Conservation (phyloP, 108 stramenopile species). For the Nitzschia putrida region DNA sequence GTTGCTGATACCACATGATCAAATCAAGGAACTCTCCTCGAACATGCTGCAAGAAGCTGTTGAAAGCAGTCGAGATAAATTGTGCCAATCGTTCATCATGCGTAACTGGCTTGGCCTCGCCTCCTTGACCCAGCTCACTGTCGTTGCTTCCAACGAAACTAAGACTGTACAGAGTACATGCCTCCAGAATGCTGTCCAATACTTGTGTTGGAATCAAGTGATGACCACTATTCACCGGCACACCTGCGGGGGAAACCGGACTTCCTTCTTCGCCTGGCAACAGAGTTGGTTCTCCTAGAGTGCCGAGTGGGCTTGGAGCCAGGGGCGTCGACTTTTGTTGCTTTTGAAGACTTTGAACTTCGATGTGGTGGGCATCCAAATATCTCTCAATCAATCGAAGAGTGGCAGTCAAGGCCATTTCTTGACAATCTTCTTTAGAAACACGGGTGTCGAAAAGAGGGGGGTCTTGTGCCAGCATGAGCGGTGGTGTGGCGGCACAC, state of each 20-base stretch:
- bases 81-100: constrained; percentile 39
- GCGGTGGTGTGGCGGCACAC: constrained; percentile 73
- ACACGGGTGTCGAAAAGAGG: constrained; percentile 36
- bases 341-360: constrained; percentile 40
- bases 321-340: neutral
- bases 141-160: constrained; percentile 41
- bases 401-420: constrained; percentile 60
- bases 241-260: too few species aligned
- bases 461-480: constrained; percentile 41
- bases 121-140: constrained; percentile 1
- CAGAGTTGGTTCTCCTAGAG: constrained; percentile 6
- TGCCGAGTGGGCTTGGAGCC: constrained; percentile 7
- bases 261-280: neutral
- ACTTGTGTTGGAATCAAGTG: constrained; percentile 58
- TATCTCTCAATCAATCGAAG: constrained; percentile 58
- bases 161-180: constrained; percentile 64
- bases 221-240: neutral
- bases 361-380: constrained; percentile 58
- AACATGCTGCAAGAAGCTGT: constrained; percentile 66
- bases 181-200: constrained; percentile 76
- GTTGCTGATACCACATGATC: constrained; percentile 22
- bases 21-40: constrained; percentile 50
- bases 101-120: neutral
- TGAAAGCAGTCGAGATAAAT: constrained; percentile 65
- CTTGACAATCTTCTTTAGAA: constrained; percentile 49